Evolutionary conservation across 202 grass and related monocot genomes (phyloP).

Genomic region (Brachypodium distachyon): DNA sequence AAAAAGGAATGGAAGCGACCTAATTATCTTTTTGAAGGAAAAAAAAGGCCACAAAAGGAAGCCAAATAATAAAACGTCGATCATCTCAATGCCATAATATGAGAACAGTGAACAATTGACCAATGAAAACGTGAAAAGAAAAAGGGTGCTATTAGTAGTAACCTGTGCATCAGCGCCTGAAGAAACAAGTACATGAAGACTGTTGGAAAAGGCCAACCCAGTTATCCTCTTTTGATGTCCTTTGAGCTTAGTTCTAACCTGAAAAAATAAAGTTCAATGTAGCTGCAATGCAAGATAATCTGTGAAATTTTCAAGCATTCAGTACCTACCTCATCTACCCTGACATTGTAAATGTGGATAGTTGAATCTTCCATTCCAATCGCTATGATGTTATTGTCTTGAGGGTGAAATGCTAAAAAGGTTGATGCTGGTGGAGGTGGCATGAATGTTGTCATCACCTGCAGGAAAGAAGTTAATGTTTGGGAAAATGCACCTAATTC

Average conservation of each 20-base stretch:
- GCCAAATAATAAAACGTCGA: not conserved
- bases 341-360: constrained; percentile 98
- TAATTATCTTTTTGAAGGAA: too few species aligned
- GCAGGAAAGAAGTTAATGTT: constrained; percentile 15
- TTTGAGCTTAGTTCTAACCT: constrained; percentile 92
- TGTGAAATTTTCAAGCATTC: not conserved
- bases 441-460: constrained; percentile 99
- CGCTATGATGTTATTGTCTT: constrained; percentile 98
- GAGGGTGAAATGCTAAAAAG: constrained; percentile 91
- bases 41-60: too few species aligned
- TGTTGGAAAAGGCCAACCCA: constrained; percentile 79
- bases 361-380: constrained; percentile 99
- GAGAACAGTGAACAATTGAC: not conserved
- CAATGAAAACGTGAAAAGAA: not conserved
- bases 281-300: constrained; percentile 20
- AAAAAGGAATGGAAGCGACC: not conserved
- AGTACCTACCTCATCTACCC: constrained; percentile 97
- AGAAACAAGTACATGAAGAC: constrained; percentile 69
- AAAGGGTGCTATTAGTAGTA: not conserved
- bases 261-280: constrained; percentile 21
- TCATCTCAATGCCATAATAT: not conserved
- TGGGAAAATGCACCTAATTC: not conserved
- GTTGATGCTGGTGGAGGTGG: constrained; percentile 79
- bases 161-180: constrained; percentile 97
- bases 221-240: constrained; percentile 93